Percentiles rank a stretch among this genome's conserved stretches.
Evolutionary conservation across 2,329 filamentous ascomycete genomes (phyloP).

Genomic region (Coniochaeta sp.): DNA sequence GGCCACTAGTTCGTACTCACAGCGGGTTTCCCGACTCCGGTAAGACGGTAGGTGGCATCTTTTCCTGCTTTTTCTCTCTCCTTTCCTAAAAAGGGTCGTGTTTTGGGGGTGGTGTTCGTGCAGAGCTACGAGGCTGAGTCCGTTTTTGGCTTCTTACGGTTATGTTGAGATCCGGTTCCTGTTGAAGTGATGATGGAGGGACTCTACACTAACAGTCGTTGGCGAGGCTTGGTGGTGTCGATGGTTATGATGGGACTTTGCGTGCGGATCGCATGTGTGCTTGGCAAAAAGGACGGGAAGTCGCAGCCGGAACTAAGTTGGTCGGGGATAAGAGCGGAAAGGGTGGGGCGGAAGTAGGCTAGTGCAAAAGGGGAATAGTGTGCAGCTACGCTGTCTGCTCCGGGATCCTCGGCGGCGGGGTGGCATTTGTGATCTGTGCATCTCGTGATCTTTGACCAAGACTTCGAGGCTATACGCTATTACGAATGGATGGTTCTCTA

Average conservation of each 20-base stretch:
- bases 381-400: background rate
- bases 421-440: background rate
- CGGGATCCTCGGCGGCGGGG: background rate
- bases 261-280: background rate
- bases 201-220: background rate
- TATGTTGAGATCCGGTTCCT: background rate
- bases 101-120: too few relatives aligned
- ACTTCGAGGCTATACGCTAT: background rate
- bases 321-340: background rate
- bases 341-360: background rate
- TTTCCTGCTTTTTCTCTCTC: too few relatives aligned
- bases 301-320: background rate
- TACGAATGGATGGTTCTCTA: background rate
- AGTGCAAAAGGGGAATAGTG: too few relatives aligned
- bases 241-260: background rate
- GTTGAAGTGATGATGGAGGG: background rate
- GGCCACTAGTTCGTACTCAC: slow-evolving; percentile 12
- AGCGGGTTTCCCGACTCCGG: slow-evolving; percentile 19
- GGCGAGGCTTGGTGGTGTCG: background rate
- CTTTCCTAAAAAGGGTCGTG: too few relatives aligned
- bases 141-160: too few relatives aligned
- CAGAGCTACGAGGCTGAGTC: background rate
- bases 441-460: background rate
- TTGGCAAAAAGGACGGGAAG: background rate
- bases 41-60: slow-evolving; percentile 18